Evolutionary conservation across 1,284 basidiomycete species (phyloP), one percentile per base, ranked within the genome.

Genomic region (Rhodotorula sp.): DNA sequence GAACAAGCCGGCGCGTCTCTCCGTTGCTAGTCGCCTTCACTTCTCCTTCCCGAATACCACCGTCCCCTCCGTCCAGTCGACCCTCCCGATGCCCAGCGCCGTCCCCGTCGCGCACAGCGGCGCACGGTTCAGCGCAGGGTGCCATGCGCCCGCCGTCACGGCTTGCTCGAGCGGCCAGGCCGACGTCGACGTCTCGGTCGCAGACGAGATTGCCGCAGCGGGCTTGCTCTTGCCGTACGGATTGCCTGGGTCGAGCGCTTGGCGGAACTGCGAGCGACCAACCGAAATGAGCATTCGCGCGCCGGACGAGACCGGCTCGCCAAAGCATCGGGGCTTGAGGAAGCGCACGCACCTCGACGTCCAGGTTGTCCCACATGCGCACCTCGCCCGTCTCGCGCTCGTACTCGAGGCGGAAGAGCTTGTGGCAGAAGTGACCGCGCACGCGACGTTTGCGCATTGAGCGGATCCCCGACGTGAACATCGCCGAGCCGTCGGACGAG

Each of bases 351-450:
- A 72, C 70, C 44, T 72, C 73, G 54, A 66, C 34, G 7, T 90
- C 80, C 76, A 94, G 89, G 50, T 87, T 86, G 73, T 97, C 93
- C 12, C 92, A 82, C 89, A 97, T 92, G 34, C 93, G 84, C 78
- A 87, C 92, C 71, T 91, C 87, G 45, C 87, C 86, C 0, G 86
- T 86, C 23, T 85, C 86, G 34, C 88, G 87, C 78, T 87, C 91
- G 78, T 91, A 92, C 82, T 97, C 94, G 64, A 97, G 84, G 77
- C 92, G 91, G 78, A 88, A 97, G 19, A 95, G 85, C 74, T 88
- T 90, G 78, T 93, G 89, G 21, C 86, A 84, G 64, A 91, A 68
- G 61, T 77, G 67, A 3, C 61, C 61, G 17, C 42, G n/a, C 12
- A 62, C 53, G 3, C 65, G 49, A 13, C 62, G 54, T 65, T 90